Base-by-base conservation (phyloP, 495 filamentous ascomycete species). In the Neurospora tetraspora region DNA sequence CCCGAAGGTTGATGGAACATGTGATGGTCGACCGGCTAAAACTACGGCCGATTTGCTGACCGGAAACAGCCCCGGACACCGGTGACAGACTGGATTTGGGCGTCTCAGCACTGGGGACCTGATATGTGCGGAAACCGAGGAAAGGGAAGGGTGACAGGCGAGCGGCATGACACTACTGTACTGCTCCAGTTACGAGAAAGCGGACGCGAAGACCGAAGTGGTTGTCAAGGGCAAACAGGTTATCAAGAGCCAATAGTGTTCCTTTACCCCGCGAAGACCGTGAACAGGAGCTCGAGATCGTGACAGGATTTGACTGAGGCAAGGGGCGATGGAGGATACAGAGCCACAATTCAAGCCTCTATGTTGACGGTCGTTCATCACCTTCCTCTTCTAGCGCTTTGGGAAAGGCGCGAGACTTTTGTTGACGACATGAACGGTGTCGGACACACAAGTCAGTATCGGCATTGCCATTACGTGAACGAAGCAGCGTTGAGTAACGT, bases 321-420 rank as follows among this genome's bases (percentile, higher is more conserved):
- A 27, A 59, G 10, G 10, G 47, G 47, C 20, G 1, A 59, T n/a
- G n/a, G n/a, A n/a, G n/a, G n/a, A n/a, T n/a, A n/a, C n/a, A n/a
- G n/a, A n/a, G n/a, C n/a, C n/a, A n/a, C n/a, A n/a, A 9, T 6
- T 10, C 9, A 59, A 2, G 1, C 4, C 12, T 27, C 0, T 0
- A 27, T 0, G n/a, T 12, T 27, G 47, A 23, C 47, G 20, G 47
- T 12, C 2, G 0, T 27, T 59, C 20, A 27, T 59, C 20, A 27
- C 20, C 47, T 27, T 27, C 47, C 47, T 20, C 47, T 59, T 27
- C 47, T 4, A 4, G 47, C 9, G 1, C 11, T 6, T 10, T 20
- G 10, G 45, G 0, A 2, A 2, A 59, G 0, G 1, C 0, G 20
- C 3, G 47, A 59, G 47, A 59, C 20, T 14, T 47, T n/a, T n/a